Conservation (phyloP, 1,139 yeast species). For the Taphrina confusa region DNA sequence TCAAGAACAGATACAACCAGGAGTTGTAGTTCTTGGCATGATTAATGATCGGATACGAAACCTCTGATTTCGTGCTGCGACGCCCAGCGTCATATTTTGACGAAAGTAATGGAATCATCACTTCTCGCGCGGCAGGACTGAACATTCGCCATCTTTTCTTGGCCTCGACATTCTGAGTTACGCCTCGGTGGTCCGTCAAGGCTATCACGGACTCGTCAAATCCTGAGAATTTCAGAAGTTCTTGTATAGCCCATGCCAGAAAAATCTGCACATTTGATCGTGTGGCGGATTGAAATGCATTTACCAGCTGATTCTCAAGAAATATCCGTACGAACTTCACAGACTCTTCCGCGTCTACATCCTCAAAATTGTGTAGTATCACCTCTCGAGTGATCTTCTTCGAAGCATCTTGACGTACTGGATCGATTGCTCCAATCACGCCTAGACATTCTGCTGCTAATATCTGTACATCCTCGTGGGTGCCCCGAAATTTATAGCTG, state of each 20-base stretch:
- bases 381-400: slow-evolving; percentile 52
- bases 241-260: slow-evolving; percentile 88
- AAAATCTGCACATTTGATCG: slow-evolving; percentile 83
- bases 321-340: slow-evolving; percentile 65
- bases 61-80: slow-evolving; percentile 48
- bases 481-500: slow-evolving; percentile 58
- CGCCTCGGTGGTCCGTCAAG: slow-evolving; percentile 35
- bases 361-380: slow-evolving; percentile 60
- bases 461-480: slow-evolving; percentile 55
- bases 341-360: slow-evolving; percentile 58
- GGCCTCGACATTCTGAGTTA: slow-evolving; percentile 41
- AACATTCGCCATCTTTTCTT: slow-evolving; percentile 60
- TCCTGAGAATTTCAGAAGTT: slow-evolving; percentile 67
- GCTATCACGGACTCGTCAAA: slow-evolving; percentile 49
- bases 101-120: slow-evolving; percentile 70
- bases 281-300: slow-evolving; percentile 84
- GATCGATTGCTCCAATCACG: slow-evolving; percentile 75
- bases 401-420: slow-evolving; percentile 59
- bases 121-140: slow-evolving; percentile 68
- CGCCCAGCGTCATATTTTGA: slow-evolving; percentile 68
- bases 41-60: slow-evolving; percentile 56
- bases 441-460: slow-evolving; percentile 72
- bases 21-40: slow-evolving; percentile 50
- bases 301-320: slow-evolving; percentile 68
- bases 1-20: slow-evolving; percentile 73